Conservation (phyloP, 192 early-diverging fungal genomes). For the Podila horticola region DNA sequence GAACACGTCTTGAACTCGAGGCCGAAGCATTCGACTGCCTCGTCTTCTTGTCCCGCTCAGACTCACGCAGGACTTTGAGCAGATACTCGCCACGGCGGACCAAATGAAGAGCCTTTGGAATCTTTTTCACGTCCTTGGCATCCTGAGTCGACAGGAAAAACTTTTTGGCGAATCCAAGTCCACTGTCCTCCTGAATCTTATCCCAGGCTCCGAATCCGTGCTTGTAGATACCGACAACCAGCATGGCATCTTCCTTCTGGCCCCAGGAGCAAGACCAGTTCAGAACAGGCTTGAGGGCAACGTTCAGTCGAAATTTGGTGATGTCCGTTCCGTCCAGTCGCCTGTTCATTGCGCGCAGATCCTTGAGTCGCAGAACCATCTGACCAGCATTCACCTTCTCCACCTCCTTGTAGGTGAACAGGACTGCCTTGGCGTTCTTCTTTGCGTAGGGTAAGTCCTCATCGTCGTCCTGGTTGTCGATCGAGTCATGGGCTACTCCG, state of each 20-base stretch:
- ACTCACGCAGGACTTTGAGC: conserved; percentile 84
- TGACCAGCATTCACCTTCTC: conserved; percentile 88
- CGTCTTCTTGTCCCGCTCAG: conserved; percentile 57
- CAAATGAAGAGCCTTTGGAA: conserved; percentile 88
- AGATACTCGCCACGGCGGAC: conserved; percentile 91
- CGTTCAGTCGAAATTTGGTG: conserved; percentile 80
- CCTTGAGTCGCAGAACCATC: conserved; percentile 77
- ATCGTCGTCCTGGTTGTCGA: conserved; percentile 47
- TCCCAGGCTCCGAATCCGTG: conserved; percentile 96
- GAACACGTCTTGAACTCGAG: conserved; percentile 33
- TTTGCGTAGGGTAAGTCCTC: conserved; percentile 47
- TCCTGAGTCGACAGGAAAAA: conserved; percentile 75
- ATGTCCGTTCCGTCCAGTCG: conserved; percentile 68
- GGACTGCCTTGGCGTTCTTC: conserved; percentile 72
- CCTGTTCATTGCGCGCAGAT: conserved; percentile 73
- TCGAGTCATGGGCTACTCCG: conserved; percentile 28
- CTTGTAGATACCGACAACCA: conserved; percentile 93
- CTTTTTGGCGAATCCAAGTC: conserved; percentile 85
- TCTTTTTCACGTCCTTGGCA: conserved; percentile 61
- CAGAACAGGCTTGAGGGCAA: conserved; percentile 83
- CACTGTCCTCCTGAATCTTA: conserved; percentile 81
- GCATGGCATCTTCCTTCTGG: conserved; percentile 93
- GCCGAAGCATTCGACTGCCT: conserved; percentile 24
- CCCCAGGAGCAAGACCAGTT: conserved; percentile 92
- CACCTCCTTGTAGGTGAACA: conserved; percentile 81